Percentiles rank a stretch among this genome's conserved stretches.
Evolutionary conservation across 805 yeast species (phyloP).

Genomic region (Candida endomychidarum): DNA sequence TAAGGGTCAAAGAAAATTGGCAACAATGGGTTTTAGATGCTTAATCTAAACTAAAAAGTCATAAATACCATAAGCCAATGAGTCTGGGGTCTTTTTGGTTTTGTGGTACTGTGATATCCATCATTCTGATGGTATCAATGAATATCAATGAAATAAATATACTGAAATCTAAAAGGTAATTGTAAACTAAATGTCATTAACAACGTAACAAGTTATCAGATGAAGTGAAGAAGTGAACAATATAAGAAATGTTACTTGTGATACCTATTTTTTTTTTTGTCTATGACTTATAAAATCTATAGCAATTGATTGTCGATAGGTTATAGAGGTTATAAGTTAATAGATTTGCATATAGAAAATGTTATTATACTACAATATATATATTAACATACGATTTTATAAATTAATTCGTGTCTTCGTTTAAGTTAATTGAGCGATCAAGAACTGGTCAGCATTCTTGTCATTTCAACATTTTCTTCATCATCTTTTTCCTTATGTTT

Average conservation of each 20-base stretch:
- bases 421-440: neutral
- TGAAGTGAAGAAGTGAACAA: conserved; percentile 3
- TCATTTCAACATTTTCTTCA: conserved; percentile 1
- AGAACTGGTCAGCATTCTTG: neutral
- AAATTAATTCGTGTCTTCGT: too few species aligned
- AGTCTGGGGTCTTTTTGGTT: too few species aligned
- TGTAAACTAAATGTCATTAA: neutral
- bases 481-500: conserved; percentile 5
- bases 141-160: too few species aligned
- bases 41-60: neutral
- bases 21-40: conserved; percentile 62
- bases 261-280: conserved; percentile 5
- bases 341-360: conserved; percentile 7
- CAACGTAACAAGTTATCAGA: conserved; percentile 1
- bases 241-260: conserved; percentile 1
- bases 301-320: too few species aligned
- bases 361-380: too few species aligned
- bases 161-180: neutral
- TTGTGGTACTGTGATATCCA: too few species aligned
- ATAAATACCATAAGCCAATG: too few species aligned
- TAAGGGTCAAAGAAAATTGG: conserved; percentile 60
- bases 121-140: too few species aligned
- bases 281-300: too few species aligned
- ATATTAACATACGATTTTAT: neutral
- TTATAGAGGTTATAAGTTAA: neutral